These are phyloP conservation scores for Themeda triandra DNA, from an alignment of 176 grass and related monocot species.

Conservation along the genomic window DNA sequence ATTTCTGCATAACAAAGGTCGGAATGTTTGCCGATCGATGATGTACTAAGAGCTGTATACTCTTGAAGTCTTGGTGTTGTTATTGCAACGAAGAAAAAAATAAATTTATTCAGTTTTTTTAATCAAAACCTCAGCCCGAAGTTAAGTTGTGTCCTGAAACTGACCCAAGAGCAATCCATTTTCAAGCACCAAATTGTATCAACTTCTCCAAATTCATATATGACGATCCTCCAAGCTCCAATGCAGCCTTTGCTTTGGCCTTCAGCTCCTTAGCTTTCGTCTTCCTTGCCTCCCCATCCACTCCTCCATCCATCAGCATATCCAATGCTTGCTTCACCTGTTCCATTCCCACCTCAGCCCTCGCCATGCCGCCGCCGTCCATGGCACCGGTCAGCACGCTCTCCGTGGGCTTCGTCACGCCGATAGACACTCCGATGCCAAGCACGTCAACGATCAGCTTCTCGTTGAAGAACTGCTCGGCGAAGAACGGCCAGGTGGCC, in stretches of 20 bases:
- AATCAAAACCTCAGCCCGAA: too few relatives aligned
- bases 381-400: neutral
- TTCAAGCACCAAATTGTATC: conserved; percentile 15
- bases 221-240: conserved; percentile 33
- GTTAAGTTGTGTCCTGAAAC: too few relatives aligned
- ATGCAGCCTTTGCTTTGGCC: neutral
- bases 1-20: too few relatives aligned
- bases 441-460: conserved; percentile 61
- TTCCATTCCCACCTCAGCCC: conserved; percentile 4
- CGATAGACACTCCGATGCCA: conserved; percentile 43
- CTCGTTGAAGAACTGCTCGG: conserved; percentile 70
- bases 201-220: conserved; percentile 29
- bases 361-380: neutral
- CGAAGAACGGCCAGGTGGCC: conserved; percentile 51
- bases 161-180: too few relatives aligned
- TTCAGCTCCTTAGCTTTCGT: neutral
- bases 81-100: too few relatives aligned
- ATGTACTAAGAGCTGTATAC: too few relatives aligned
- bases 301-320: conserved; percentile 42
- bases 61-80: too few relatives aligned
- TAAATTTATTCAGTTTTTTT: too few relatives aligned
- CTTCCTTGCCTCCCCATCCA: conserved; percentile 21
- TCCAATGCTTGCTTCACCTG: conserved; percentile 26
- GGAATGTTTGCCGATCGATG: too few relatives aligned
- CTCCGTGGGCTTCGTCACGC: conserved; percentile 12